These are phyloP conservation scores for Soucietia sequanensis DNA, from an alignment of 805 yeast genomes.

Conservation along the genomic window DNA sequence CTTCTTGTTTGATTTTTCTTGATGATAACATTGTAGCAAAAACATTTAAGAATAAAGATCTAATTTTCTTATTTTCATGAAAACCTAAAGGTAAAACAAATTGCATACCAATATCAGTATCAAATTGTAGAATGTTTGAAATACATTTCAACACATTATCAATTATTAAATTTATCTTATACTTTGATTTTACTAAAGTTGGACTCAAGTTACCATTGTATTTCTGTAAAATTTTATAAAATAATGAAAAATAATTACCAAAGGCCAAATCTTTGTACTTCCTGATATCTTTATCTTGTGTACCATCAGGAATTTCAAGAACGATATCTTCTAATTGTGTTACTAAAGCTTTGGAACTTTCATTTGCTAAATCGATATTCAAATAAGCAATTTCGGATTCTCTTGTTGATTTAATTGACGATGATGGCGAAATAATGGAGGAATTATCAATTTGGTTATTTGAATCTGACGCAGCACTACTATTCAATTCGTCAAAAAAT, in stretches of 20 bases:
- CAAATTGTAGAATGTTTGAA: slow-evolving; percentile 67
- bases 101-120: slow-evolving; percentile 73
- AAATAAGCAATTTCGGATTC: slow-evolving; percentile 46
- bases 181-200: slow-evolving; percentile 31
- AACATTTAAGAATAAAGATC: slow-evolving; percentile 74
- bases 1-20: slow-evolving; percentile 21
- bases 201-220: slow-evolving; percentile 24
- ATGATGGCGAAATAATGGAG: slow-evolving; percentile 2
- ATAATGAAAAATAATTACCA: slow-evolving; percentile 65
- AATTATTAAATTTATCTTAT: slow-evolving; percentile 55
- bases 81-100: slow-evolving; percentile 78
- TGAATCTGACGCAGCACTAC: slow-evolving; percentile 2
- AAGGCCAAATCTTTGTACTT: slow-evolving; percentile 61
- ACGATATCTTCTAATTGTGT: slow-evolving; percentile 54
- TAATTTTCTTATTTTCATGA: slow-evolving; percentile 60
- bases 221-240: slow-evolving; percentile 52
- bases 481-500: slow-evolving; percentile 28
- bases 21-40: slow-evolving; percentile 62
- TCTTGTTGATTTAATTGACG: slow-evolving; percentile 16
- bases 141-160: slow-evolving; percentile 65
- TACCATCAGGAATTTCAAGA: slow-evolving; percentile 57
- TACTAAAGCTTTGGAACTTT: slow-evolving; percentile 59
- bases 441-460: neutral
- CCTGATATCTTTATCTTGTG: slow-evolving; percentile 50
- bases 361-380: slow-evolving; percentile 60